Evolutionary conservation across 1,284 basidiomycete species (phyloP), one percentile per base, ranked within the genome.

Genomic region (Termitomyces sp.): DNA sequence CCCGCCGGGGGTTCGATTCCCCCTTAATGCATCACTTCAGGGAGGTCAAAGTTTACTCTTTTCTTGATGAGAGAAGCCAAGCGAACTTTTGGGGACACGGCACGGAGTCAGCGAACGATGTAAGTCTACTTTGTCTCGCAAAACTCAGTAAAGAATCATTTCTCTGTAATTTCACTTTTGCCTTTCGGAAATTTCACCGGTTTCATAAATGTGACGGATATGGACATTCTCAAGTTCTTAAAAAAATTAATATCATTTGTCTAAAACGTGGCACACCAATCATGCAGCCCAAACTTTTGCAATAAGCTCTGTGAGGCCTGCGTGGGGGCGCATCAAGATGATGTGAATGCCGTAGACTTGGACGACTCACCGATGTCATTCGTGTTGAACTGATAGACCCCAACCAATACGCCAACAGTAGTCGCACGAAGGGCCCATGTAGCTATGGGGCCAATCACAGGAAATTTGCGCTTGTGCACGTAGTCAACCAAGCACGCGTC

Each of bases 331-430:
- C 12, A 31, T 31, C 1, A 48, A 13, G 36, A n/a, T 36, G 15
- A 36, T 24, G 31, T 24, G 26, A 9, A 40, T 24, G 7, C 12
- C 17, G 26, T n/a, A 5, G 19, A 28, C n/a, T 10, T 13, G 10
- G 19, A 15, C 21, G 19, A 75, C 85, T 62, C 61, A 93, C 95
- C 95, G 65, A 98, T 86, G 68, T 98, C 96, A 70, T 95, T 92
- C 42, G 94, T 97, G 78, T 97, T 96, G 79, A 97, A 97, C 71
- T 95, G 90, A 76, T 98, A 99, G 5, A 98, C 80, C 40, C 97
- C 96, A 61, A 92, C 86, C 53, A 97, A 80, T 13, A 89, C 86
- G n/a, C 84, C 88, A 41, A 90, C 84, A 30, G 96, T 98, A 3
- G 84, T 75, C 13, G 83, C 73, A 52, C 93, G 82, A 55, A 98